phyloP scores from a whole-genome alignment of 2,329 filamentous ascomycete species.

The Piedraia hortae region DNA sequence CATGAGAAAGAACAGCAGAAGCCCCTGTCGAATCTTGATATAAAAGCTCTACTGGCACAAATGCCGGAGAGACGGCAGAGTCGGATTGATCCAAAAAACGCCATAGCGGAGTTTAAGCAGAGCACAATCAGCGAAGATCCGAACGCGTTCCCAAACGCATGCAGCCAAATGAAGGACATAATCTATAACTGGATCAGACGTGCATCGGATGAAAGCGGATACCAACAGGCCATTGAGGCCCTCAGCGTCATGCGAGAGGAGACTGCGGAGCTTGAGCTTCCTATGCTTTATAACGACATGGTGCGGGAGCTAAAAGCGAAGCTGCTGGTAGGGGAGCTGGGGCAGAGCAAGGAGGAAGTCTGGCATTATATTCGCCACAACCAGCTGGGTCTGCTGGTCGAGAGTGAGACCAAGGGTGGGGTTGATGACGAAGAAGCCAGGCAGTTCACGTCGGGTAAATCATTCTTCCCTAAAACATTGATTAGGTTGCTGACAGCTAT shows the following conservation, averaged over 20 bases:
- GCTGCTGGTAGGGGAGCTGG: slow-evolving; percentile 39
- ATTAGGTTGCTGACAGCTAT: no score
- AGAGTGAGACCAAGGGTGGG: slow-evolving; percentile 31
- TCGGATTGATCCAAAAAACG: slow-evolving; percentile 39
- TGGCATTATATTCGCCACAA: slow-evolving; percentile 47
- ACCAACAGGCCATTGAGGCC: slow-evolving; percentile 47
- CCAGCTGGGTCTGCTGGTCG: slow-evolving; percentile 46
- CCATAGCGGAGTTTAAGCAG: slow-evolving; percentile 77
- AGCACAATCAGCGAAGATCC: slow-evolving; percentile 25
- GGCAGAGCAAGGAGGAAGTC: slow-evolving; percentile 53
- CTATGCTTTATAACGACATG: slow-evolving; percentile 49
- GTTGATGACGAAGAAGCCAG: slow-evolving; percentile 44
- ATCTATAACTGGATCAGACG: slow-evolving; percentile 39
- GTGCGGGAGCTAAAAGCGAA: slow-evolving; percentile 42
- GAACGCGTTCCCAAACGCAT: slow-evolving; percentile 24
- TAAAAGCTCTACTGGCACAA: slow-evolving; percentile 49
- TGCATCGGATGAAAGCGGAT: slow-evolving; percentile 49
- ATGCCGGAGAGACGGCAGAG: slow-evolving; percentile 19
- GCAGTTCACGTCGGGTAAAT: slow-evolving; percentile 27
- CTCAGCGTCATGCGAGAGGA: slow-evolving; percentile 54
- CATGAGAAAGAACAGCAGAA: slow-evolving; percentile 36
- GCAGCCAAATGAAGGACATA: slow-evolving; percentile 46
- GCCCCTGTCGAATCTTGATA: slow-evolving; percentile 69
- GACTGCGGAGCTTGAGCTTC: slow-evolving; percentile 46
- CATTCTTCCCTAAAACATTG: no score